Percentiles rank a stretch among this genome's conserved stretches.
Evolutionary conservation across 2,329 filamentous ascomycete genomes (phyloP).

Genomic region (Apiospora pterosperma): DNA sequence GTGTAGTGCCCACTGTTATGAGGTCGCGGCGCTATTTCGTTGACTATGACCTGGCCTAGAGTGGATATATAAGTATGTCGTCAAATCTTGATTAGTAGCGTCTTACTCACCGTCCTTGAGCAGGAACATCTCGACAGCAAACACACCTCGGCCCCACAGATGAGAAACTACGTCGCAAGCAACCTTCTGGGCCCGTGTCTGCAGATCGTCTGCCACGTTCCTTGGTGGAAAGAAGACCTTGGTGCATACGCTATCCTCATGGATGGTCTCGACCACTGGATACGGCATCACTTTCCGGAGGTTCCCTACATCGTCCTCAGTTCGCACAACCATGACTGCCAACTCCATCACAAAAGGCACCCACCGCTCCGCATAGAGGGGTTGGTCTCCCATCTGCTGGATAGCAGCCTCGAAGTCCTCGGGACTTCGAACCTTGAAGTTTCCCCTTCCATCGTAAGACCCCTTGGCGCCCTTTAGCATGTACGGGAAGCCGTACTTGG

Average conservation of each 20-base stretch:
- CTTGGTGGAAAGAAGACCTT: slow-evolving; percentile 84
- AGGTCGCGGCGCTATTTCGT: slow-evolving; percentile 52
- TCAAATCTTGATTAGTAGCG: not conserved
- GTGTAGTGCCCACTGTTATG: slow-evolving; percentile 96
- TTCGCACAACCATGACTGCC: slow-evolving; percentile 92
- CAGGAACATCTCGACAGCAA: slow-evolving; percentile 95
- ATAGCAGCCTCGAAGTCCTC: slow-evolving; percentile 60
- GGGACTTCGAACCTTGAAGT: slow-evolving; percentile 46
- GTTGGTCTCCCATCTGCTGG: slow-evolving; percentile 63
- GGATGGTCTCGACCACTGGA: slow-evolving; percentile 89
- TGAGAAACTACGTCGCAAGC: slow-evolving; percentile 75
- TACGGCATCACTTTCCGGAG: slow-evolving; percentile 62
- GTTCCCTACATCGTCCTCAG: slow-evolving; percentile 60
- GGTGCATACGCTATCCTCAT: slow-evolving; percentile 94
- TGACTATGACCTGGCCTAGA: slow-evolving; percentile 66
- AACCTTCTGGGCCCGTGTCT: slow-evolving; percentile 67
- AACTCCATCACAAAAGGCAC: slow-evolving; percentile 82
- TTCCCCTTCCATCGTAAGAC: slow-evolving; percentile 86
- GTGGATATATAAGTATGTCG: not conserved
- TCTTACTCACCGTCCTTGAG: slow-evolving; percentile 57
- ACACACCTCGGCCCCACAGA: slow-evolving; percentile 86
- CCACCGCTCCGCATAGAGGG: slow-evolving; percentile 88
- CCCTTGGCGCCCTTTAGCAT: slow-evolving; percentile 92
- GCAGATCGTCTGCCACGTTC: slow-evolving; percentile 57
- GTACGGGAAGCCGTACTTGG: slow-evolving; percentile 72